Evolutionary conservation across 495 filamentous ascomycete genomes (phyloP).

Genomic region (Neurospora terricola): DNA sequence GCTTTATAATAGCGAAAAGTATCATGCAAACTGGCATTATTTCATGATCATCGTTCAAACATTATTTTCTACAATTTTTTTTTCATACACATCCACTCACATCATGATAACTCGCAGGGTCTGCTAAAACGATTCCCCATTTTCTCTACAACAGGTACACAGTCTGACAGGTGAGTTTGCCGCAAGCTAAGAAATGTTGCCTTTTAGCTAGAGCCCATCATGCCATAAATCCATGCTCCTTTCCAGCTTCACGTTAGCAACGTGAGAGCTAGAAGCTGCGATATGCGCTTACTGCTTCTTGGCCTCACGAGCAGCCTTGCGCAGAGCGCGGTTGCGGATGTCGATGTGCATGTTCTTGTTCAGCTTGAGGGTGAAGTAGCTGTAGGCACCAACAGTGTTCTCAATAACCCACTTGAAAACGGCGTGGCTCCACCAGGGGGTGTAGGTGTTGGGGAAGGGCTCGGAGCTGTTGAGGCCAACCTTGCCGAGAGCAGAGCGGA

Average conservation of each 20-base stretch:
- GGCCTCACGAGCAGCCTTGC: constrained; percentile 75
- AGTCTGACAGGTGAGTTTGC: not conserved
- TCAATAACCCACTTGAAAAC: constrained; percentile 78
- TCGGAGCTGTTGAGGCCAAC: constrained; percentile 72
- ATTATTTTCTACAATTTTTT: not conserved
- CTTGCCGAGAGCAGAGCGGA: constrained; percentile 66
- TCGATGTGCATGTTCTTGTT: constrained; percentile 76
- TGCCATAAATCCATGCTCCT: not conserved
- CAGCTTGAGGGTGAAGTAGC: constrained; percentile 47
- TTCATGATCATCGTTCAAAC: not conserved
- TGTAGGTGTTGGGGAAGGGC: constrained; percentile 66
- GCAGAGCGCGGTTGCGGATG: constrained; percentile 80
- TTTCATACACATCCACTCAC: not conserved
- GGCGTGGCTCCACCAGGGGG: constrained; percentile 87
- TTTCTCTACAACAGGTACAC: not conserved
- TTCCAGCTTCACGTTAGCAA: not conserved
- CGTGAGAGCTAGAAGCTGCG: not conserved
- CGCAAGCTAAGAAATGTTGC: not conserved
- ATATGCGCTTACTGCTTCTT: constrained; percentile 42
- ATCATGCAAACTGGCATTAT: not conserved
- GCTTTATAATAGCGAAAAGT: not conserved
- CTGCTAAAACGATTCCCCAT: not conserved
- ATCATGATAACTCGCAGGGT: not conserved
- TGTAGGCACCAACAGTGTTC: constrained; percentile 57
- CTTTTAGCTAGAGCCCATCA: not conserved